Percentiles rank a stretch among this genome's conserved stretches.
These are phyloP conservation scores for Aspergillus thermomutatus DNA, from an alignment of 2,329 filamentous ascomycete genomes.

Conservation along the genomic window DNA sequence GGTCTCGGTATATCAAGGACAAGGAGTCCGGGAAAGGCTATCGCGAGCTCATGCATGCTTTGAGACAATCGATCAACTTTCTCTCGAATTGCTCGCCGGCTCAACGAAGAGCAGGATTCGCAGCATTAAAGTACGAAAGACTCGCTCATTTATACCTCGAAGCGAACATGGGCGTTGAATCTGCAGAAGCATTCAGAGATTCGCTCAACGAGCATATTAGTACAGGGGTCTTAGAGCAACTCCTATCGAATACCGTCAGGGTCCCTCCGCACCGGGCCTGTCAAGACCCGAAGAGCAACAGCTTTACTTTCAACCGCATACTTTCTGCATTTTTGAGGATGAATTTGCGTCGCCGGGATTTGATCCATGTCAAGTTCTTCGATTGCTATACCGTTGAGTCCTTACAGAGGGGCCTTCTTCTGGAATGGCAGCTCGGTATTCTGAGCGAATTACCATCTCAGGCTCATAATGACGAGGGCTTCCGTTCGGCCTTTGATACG, in stretches of 20 bases:
- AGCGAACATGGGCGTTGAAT: constrained; percentile 31
- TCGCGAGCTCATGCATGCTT: constrained; percentile 34
- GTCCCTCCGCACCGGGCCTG: constrained; percentile 26
- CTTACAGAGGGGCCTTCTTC: constrained; percentile 26
- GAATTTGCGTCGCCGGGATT: constrained; percentile 29
- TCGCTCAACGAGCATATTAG: constrained; percentile 42
- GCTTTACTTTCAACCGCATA: constrained; percentile 37
- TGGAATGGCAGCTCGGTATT: constrained; percentile 39
- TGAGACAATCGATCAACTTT: constrained; percentile 40
- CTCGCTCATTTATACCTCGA: constrained; percentile 42
- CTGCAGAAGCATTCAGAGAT: constrained; percentile 36
- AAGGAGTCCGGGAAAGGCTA: constrained; percentile 34
- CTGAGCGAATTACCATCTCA: constrained; percentile 29
- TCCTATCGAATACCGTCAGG: constrained; percentile 23
- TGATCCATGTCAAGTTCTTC: constrained; percentile 25
- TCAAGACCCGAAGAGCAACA: constrained; percentile 33
- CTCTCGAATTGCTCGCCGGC: constrained; percentile 31
- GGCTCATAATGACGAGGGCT: constrained; percentile 25
- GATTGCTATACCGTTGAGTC: constrained; percentile 29
- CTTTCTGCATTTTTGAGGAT: constrained; percentile 35
- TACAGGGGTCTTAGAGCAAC: constrained; percentile 32
- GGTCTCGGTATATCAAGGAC: constrained; percentile 45
- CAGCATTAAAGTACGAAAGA: constrained; percentile 44
- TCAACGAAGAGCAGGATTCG: constrained; percentile 38
- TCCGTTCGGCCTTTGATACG: constrained; percentile 24